Evolutionary conservation across 2,329 filamentous ascomycete species (phyloP).

Genomic region (Fusarium sp.): DNA sequence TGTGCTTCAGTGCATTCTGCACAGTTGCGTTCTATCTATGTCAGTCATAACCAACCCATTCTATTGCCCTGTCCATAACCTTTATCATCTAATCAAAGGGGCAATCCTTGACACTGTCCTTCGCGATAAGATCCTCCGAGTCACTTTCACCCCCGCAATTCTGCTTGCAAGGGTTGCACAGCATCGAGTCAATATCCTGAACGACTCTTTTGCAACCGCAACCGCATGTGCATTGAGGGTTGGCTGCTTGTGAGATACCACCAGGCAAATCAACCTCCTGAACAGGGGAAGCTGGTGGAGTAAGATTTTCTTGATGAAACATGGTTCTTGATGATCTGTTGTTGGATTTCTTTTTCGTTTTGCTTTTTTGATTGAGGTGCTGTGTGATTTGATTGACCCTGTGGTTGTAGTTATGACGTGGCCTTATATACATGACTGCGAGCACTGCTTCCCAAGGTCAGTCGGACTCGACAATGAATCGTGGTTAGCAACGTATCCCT

Average conservation of each 20-base stretch:
- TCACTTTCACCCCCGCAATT: neutral
- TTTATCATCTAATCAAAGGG: neutral
- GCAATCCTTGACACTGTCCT: neutral
- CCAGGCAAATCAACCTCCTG: neutral
- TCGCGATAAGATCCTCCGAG: neutral
- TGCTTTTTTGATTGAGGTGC: no score
- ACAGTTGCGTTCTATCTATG: neutral
- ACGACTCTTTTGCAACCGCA: neutral
- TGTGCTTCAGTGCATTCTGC: neutral
- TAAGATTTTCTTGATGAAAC: neutral
- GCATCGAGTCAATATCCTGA: neutral
- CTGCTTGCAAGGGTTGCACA: no score
- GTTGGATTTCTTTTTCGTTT: neutral
- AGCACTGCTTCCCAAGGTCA: neutral
- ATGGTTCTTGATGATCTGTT: neutral
- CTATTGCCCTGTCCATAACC: neutral
- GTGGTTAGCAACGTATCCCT: fast-evolving
- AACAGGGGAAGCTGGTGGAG: neutral
- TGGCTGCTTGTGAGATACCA: neutral
- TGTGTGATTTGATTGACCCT: neutral
- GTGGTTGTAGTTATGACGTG: no score
- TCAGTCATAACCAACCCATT: neutral
- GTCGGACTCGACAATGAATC: neutral
- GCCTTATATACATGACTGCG: neutral
- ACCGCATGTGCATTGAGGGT: neutral